phyloP scores from a whole-genome alignment of 2,329 filamentous ascomycete genomes.

The Chrysosporium keratinophilum region DNA sequence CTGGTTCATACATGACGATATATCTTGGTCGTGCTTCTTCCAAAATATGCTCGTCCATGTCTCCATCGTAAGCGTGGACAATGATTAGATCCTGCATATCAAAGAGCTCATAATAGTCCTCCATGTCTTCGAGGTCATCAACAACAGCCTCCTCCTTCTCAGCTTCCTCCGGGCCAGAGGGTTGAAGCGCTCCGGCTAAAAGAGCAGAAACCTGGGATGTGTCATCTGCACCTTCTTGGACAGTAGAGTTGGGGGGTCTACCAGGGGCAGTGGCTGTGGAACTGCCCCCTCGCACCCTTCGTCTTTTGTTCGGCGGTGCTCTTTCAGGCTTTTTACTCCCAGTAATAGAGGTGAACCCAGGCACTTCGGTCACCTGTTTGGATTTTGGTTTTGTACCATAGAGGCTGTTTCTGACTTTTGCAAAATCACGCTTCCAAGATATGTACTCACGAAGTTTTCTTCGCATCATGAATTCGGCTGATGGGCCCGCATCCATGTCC shows the following conservation, averaged over 20 bases:
- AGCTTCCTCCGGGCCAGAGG: constrained; percentile 64
- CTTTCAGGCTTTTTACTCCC: constrained; percentile 44
- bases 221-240: constrained; percentile 65
- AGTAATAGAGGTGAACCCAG: constrained; percentile 17
- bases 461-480: constrained; percentile 80
- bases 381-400: constrained; percentile 23
- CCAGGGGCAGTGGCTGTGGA: constrained; percentile 50
- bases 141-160: constrained; percentile 52
- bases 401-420: constrained; percentile 58
- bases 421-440: constrained; percentile 81
- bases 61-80: constrained; percentile 86
- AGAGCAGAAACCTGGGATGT: constrained; percentile 71
- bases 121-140: constrained; percentile 82
- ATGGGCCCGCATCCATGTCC: constrained; percentile 47
- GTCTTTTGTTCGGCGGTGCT: constrained; percentile 72
- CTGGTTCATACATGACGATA: constrained; percentile 97
- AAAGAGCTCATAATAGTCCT: constrained; percentile 82
- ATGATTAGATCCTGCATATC: constrained; percentile 83
- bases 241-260: constrained; percentile 61
- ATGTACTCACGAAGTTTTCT: constrained; percentile 77
- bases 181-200: constrained; percentile 63
- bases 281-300: constrained; percentile 66
- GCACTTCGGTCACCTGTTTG: constrained; percentile 19
- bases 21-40: constrained; percentile 89
- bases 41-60: constrained; percentile 91